Evolutionary conservation across 768 basidiomycete genomes (phyloP).

Genomic region (Leccinum incarnatum): DNA sequence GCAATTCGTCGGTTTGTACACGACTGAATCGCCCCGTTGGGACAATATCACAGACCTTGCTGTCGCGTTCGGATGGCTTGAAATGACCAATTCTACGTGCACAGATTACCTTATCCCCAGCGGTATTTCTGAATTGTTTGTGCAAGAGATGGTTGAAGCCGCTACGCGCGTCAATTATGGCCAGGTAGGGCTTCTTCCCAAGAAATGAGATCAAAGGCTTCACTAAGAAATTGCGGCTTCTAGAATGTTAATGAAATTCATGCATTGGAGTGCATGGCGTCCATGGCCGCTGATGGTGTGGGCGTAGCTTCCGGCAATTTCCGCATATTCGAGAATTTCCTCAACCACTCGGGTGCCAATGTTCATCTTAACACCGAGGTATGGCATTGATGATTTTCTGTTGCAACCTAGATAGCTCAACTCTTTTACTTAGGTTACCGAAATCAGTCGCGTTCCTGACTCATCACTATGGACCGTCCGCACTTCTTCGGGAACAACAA

Average conservation of each 20-base stretch:
- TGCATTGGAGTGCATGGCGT: slow-evolving; percentile 67
- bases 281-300: slow-evolving; percentile 68
- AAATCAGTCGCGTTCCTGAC: slow-evolving; percentile 45
- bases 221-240: background rate
- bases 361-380: slow-evolving; percentile 72
- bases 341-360: slow-evolving; percentile 65
- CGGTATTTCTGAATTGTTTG: slow-evolving; percentile 57
- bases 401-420: background rate
- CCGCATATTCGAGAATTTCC: slow-evolving; percentile 80
- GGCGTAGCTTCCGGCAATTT: slow-evolving; percentile 79
- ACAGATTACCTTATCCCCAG: slow-evolving; percentile 53
- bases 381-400: background rate
- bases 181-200: slow-evolving; percentile 43
- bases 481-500: slow-evolving; percentile 42
- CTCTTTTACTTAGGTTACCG: slow-evolving; percentile 42
- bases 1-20: slow-evolving; percentile 56
- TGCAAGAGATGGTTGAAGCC: slow-evolving; percentile 73
- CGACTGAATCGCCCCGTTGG: slow-evolving; percentile 55
- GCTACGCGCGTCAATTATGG: slow-evolving; percentile 85
- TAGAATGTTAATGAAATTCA: slow-evolving; percentile 73
- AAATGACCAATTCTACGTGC: slow-evolving; percentile 49
- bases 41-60: slow-evolving; percentile 58
- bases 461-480: slow-evolving; percentile 53
- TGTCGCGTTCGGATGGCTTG: slow-evolving; percentile 47
- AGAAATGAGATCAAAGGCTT: background rate